Evolutionary conservation across 164 flowering plant genomes (phyloP).

Genomic region (Liriodendron chinense): DNA sequence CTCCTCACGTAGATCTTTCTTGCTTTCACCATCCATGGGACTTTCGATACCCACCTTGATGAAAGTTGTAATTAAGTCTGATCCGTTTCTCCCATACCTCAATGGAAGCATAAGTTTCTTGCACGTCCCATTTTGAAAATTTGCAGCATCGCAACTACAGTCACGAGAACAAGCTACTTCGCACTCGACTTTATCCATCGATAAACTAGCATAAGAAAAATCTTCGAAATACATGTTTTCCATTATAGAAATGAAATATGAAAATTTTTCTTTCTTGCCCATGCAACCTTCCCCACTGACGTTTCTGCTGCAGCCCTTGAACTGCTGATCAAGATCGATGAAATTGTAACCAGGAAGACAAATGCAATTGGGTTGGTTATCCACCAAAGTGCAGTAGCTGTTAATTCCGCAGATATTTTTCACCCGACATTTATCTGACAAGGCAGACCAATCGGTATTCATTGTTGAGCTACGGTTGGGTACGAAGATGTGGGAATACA

Average conservation of each 20-base stretch:
- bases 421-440: conserved; percentile 1
- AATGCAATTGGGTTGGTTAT: conserved; percentile 1
- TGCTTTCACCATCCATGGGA: background rate
- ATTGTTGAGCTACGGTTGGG: background rate
- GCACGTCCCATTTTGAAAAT: conserved; percentile 1
- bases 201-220: background rate
- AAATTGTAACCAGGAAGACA: conserved; percentile 6
- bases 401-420: conserved; percentile 24
- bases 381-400: conserved; percentile 11
- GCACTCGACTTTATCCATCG: conserved; percentile 3
- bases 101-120: conserved; percentile 12
- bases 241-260: background rate
- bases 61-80: background rate
- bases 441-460: too few species aligned
- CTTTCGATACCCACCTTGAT: background rate
- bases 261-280: background rate
- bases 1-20: too few species aligned
- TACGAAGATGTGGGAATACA: conserved; percentile 5
- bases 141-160: conserved; percentile 14
- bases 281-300: background rate
- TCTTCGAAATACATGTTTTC: background rate
- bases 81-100: background rate
- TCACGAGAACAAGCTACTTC: conserved; percentile 11
- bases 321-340: background rate
- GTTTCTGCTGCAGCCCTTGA: background rate